Conservation (phyloP, 106 monocot genomes). For the Apostasia shenzhenica region DNA sequence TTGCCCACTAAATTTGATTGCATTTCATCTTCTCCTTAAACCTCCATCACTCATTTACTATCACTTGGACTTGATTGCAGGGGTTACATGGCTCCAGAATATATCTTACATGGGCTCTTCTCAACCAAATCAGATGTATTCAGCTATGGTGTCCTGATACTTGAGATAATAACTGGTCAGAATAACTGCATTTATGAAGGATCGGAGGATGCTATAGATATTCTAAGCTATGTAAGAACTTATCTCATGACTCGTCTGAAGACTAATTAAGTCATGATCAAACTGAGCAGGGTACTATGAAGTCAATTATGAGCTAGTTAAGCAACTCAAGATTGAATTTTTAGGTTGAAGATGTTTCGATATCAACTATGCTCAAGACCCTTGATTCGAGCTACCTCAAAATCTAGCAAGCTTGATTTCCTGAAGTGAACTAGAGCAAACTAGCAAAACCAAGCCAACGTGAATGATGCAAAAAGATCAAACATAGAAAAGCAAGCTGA, state of each 20-base stretch:
- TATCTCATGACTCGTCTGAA: neutral
- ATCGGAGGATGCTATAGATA: constrained; percentile 13
- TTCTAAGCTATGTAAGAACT: constrained; percentile 29
- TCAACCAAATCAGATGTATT: constrained; percentile 46
- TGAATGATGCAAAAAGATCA: too few relatives aligned
- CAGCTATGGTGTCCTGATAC: constrained; percentile 37
- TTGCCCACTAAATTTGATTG: too few relatives aligned
- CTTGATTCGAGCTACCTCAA: too few relatives aligned
- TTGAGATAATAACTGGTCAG: constrained; percentile 38
- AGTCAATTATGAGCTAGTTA: too few relatives aligned
- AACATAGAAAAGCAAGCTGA: too few relatives aligned
- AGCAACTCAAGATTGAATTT: neutral
- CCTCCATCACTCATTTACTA: neutral
- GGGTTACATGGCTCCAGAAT: constrained; percentile 52
- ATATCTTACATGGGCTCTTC: constrained; percentile 34
- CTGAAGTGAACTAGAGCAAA: too few relatives aligned
- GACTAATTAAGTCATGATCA: too few relatives aligned
- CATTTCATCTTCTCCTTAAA: too few relatives aligned
- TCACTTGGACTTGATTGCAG: constrained; percentile 10
- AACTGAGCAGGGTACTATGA: too few relatives aligned
- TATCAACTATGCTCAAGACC: neutral
- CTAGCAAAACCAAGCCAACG: too few relatives aligned
- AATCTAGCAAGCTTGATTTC: too few relatives aligned
- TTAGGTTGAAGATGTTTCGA: neutral
- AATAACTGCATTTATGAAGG: constrained; percentile 17